phyloP scores from a whole-genome alignment of 176 grass and related monocot genomes.

The Saccharum officinarum region DNA sequence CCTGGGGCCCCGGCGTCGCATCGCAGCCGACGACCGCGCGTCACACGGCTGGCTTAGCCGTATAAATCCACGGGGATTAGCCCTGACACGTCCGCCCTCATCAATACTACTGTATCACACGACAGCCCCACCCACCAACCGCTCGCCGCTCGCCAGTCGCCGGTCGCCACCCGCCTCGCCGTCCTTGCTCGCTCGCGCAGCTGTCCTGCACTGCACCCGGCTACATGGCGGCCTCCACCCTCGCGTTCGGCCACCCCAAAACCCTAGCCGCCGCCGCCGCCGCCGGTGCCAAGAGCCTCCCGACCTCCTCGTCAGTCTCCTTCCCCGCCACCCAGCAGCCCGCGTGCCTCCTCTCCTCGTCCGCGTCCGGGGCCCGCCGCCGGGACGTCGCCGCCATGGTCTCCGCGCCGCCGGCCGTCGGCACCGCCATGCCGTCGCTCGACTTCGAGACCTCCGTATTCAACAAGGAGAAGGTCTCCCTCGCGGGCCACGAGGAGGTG shows the following conservation, averaged over 20 bases:
- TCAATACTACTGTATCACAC: neutral
- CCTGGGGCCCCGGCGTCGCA: neutral
- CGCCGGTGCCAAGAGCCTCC: neutral
- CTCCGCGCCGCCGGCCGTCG: slow-evolving; percentile 45
- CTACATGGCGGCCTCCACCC: slow-evolving; percentile 35
- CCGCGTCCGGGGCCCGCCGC: slow-evolving; percentile 2
- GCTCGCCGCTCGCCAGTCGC: neutral
- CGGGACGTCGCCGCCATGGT: slow-evolving; percentile 48
- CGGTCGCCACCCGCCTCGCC: neutral
- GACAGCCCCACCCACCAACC: neutral
- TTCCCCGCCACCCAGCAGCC: slow-evolving; percentile 30
- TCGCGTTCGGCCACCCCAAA: slow-evolving; percentile 54
- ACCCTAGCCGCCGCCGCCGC: slow-evolving; percentile 39
- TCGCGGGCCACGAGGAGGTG: slow-evolving; percentile 88
- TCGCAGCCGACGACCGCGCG: neutral
- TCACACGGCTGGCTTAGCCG: slow-evolving; percentile 22
- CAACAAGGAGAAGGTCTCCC: slow-evolving; percentile 95
- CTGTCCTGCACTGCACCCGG: slow-evolving; percentile 12
- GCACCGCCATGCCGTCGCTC: slow-evolving; percentile 50
- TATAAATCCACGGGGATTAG: neutral
- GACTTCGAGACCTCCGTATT: slow-evolving; percentile 79
- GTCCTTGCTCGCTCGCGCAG: slow-evolving; percentile 15
- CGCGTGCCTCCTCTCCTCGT: neutral
- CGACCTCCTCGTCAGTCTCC: neutral
- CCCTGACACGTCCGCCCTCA: neutral